These are phyloP conservation scores for Alternaria arbusti DNA, from an alignment of 2,329 filamentous ascomycete genomes.

Conservation along the genomic window DNA sequence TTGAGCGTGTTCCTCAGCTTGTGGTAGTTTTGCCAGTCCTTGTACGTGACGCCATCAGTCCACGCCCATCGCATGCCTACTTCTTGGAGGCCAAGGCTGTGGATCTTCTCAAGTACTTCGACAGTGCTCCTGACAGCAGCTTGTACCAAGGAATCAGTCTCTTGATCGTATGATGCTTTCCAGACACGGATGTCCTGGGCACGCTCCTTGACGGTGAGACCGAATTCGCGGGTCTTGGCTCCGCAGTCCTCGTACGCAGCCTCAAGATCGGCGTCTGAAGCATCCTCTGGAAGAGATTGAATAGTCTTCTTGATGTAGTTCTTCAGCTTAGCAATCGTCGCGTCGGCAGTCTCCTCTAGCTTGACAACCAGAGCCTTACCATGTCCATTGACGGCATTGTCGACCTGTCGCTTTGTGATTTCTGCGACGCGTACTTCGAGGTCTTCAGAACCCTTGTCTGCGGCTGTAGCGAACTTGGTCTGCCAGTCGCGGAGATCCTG, in stretches of 20 bases:
- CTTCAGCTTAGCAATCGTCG: constrained; percentile 71
- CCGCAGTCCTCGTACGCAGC: constrained; percentile 60
- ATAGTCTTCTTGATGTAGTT: constrained; percentile 66
- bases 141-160: constrained; percentile 72
- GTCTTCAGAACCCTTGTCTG: constrained; percentile 80
- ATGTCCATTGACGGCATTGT: constrained; percentile 68
- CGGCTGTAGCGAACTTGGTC: constrained; percentile 82
- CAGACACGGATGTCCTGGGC: constrained; percentile 79
- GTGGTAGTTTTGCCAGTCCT: constrained; percentile 96
- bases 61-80: constrained; percentile 94
- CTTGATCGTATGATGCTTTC: constrained; percentile 73
- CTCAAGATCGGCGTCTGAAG: constrained; percentile 60
- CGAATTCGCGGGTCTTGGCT: constrained; percentile 68
- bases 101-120: constrained; percentile 80
- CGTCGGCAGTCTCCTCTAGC: constrained; percentile 70
- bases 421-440: constrained; percentile 68
- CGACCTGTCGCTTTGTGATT: constrained; percentile 75
- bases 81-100: constrained; percentile 84
- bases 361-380: constrained; percentile 72
- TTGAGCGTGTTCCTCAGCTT: constrained; percentile 81
- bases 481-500: constrained; percentile 87
- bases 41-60: constrained; percentile 94
- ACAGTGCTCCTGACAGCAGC: constrained; percentile 81
- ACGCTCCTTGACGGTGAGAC: constrained; percentile 74
- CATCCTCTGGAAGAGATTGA: constrained; percentile 63